Conservation (phyloP, 305 asterid species). For the Solanum hybrid region DNA sequence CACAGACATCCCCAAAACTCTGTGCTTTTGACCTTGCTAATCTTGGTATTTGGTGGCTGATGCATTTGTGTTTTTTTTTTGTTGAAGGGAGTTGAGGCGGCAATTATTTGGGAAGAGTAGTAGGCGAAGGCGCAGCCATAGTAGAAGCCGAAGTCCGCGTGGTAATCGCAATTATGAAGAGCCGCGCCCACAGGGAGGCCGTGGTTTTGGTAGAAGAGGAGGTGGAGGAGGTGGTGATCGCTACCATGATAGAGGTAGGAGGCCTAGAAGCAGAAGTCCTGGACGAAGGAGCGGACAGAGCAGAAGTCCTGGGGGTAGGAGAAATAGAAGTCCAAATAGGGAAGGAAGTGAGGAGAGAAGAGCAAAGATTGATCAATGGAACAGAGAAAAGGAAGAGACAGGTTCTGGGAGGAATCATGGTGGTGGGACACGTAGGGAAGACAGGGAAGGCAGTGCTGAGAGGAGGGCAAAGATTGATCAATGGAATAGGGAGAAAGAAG, state of each 20-base stretch:
- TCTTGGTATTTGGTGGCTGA: neutral
- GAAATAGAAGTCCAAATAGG: conserved; percentile 67
- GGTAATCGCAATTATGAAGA: conserved; percentile 48
- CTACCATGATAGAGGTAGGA: conserved; percentile 58
- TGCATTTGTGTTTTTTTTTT: conserved; percentile 2
- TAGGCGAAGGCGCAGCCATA: conserved; percentile 62
- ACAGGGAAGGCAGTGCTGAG: conserved; percentile 37
- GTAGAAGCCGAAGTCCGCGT: conserved; percentile 68
- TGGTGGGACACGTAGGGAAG: conserved; percentile 20
- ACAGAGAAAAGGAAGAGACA: conserved; percentile 37
- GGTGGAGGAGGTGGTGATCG: conserved; percentile 37
- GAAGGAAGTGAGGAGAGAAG: conserved; percentile 83
- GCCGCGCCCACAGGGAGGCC: conserved; percentile 44
- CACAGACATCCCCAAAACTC: neutral
- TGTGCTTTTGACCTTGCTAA: neutral
- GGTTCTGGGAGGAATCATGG: conserved; percentile 12
- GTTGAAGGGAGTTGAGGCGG: conserved; percentile 53
- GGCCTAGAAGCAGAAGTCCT: conserved; percentile 80
- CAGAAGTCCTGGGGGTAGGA: conserved; percentile 71
- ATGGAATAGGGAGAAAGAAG: conserved; percentile 57
- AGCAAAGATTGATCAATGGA: conserved; percentile 85
- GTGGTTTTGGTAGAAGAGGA: conserved; percentile 51
- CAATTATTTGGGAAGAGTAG: conserved; percentile 54
- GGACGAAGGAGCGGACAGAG: conserved; percentile 60
- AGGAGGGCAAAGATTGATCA: conserved; percentile 37